Base-by-base conservation (phyloP, 768 basidiomycete species). In the Auricularia sp. region DNA sequence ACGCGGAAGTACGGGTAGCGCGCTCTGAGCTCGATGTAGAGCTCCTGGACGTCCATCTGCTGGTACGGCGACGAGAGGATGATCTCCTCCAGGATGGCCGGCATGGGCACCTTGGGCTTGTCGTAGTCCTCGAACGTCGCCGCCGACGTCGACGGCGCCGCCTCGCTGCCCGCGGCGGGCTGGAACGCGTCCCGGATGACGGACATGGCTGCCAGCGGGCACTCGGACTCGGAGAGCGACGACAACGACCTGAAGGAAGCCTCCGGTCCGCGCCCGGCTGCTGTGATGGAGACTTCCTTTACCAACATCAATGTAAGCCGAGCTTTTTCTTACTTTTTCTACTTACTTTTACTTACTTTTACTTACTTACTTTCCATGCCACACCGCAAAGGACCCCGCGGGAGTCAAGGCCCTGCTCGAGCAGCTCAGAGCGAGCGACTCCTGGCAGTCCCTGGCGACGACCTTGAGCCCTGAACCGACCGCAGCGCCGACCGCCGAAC, bases 351-450 rank as follows among this genome's bases (percentile, higher is more conserved):
- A 21, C 2, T 35, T 65, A 35, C 39, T 8, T 14, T 59, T 7
- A 29, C 29, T 29, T 29, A 29, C 29, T 29, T 29, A 29, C 29
- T 29, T 29, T 29, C 29, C 29, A 29, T 29, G 29, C 29, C 29
- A 29, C 29, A 29, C 29, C 29, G 29, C 2, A 29, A 37, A 91
- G 89, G 88, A 91, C 73, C 77, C 86, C 59, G 78, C 78, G 66
- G 83, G 82, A 56, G 80, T 94, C 61, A 82, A 84, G 69, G 85
- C 88, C 34, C 79, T 93, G 33, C 81, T 94, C 18, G 87, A 91
- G 63, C 83, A 83, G 67, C 77, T 92, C 13, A 79, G 83, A 62
- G 74, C 80, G 2, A 92, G 90, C 3, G 80, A 83, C 69, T 87
- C 85, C 29, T 92, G 88, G 89, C 82, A 86, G 69, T 85, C 61